Conservation (phyloP, 805 yeast species). For the Pichia phayaonensis region DNA sequence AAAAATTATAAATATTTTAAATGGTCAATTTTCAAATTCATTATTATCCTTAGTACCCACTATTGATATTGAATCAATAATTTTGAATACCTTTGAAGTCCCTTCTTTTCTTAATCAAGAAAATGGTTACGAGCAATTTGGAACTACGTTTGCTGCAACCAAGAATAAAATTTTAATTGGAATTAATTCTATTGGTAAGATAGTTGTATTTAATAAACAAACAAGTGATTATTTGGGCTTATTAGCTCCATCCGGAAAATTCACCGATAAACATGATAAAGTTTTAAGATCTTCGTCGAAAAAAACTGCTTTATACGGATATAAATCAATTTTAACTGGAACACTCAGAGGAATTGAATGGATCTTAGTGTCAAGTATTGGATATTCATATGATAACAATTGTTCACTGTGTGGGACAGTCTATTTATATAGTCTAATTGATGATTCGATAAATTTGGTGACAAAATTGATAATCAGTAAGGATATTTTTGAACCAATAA, state of each 20-base stretch:
- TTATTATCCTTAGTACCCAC: neutral
- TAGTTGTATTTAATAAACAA: constrained; percentile 28
- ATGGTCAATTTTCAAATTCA: neutral
- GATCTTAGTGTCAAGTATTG: constrained; percentile 25
- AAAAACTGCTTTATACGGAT: constrained; percentile 24
- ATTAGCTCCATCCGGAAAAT: neutral
- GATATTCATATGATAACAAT: constrained; percentile 18
- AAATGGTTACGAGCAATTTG: constrained; percentile 36
- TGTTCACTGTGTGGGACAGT: constrained; percentile 37
- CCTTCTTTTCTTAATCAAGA: constrained; percentile 16
- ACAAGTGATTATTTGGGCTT: neutral
- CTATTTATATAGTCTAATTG: constrained; percentile 19
- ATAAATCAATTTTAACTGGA: constrained; percentile 21
- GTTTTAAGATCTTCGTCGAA: constrained; percentile 15
- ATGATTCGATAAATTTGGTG: constrained; percentile 3
- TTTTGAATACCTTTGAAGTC: constrained; percentile 7
- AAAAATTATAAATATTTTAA: neutral
- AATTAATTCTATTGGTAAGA: constrained; percentile 31
- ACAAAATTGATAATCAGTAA: constrained; percentile 6
- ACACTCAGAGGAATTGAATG: constrained; percentile 15
- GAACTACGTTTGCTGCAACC: constrained; percentile 27
- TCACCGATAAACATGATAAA: neutral
- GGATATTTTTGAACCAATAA: neutral
- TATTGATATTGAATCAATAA: constrained; percentile 2
- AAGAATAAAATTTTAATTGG: constrained; percentile 28